These are phyloP conservation scores for Candida sanyaensis DNA, from an alignment of 1,139 yeast species.

Conservation along the genomic window DNA sequence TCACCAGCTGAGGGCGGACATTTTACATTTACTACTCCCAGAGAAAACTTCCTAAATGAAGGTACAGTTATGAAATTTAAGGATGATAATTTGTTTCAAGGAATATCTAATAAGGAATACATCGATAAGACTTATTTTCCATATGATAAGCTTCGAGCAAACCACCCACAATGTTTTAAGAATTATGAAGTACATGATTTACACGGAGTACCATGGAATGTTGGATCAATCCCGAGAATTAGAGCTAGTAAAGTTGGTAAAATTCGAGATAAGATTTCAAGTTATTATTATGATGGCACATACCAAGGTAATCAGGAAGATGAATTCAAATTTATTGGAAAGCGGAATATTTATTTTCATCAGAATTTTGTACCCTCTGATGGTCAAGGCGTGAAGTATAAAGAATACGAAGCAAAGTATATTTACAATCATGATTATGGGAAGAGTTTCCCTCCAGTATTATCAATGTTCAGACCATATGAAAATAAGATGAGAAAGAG, in stretches of 20 bases:
- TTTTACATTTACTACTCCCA: conserved; percentile 28
- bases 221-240: conserved; percentile 50
- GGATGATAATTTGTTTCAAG: conserved; percentile 22
- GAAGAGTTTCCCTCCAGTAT: conserved; percentile 36
- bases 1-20: conserved; percentile 29
- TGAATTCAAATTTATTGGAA: conserved; percentile 27
- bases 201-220: conserved; percentile 34
- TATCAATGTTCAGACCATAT: conserved; percentile 56
- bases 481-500: conserved; percentile 46
- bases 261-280: conserved; percentile 17
- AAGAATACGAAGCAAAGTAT: conserved; percentile 25
- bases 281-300: conserved; percentile 4
- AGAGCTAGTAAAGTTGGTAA: conserved; percentile 21
- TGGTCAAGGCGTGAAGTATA: conserved; percentile 14
- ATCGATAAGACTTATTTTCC: conserved; percentile 28
- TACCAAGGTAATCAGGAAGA: conserved; percentile 14
- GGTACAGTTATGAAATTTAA: conserved; percentile 9
- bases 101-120: conserved; percentile 28
- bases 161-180: conserved; percentile 15
- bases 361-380: conserved; percentile 23
- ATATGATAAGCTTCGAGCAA: conserved; percentile 13
- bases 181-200: conserved; percentile 36
- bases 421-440: conserved; percentile 30
- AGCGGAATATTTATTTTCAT: conserved; percentile 33
- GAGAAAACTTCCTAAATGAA: conserved; percentile 8